A percentile compares a stretch with the other conserved stretches of the same genome.
These are phyloP conservation scores for Sugiyamaella mastotermitis DNA, from an alignment of 805 yeast species.

Conservation along the genomic window DNA sequence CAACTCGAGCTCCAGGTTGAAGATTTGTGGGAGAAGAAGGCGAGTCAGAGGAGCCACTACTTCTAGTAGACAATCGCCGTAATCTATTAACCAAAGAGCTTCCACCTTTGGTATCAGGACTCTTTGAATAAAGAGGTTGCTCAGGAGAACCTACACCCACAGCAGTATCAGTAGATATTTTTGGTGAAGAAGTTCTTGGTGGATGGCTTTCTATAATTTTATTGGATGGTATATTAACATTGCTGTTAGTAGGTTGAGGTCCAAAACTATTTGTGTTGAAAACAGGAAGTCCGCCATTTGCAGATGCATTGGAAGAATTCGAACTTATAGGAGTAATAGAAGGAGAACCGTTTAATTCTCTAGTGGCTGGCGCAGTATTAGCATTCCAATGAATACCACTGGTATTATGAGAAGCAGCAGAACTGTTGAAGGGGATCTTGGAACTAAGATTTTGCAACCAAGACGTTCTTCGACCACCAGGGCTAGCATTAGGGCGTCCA, in stretches of 20 bases:
- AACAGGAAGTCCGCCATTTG: neutral
- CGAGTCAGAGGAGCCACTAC: slow-evolving; percentile 1
- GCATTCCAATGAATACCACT: too few relatives aligned
- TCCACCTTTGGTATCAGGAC: slow-evolving; percentile 3
- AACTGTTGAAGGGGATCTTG: slow-evolving; percentile 8
- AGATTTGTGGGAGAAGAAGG: neutral
- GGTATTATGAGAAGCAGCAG: neutral
- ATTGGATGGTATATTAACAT: slow-evolving; percentile 6
- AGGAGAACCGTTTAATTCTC: too few relatives aligned
- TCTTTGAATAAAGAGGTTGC: slow-evolving; percentile 7
- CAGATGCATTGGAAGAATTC: too few relatives aligned
- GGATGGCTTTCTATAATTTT: slow-evolving; percentile 8
- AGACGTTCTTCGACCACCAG: neutral
- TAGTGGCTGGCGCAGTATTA: too few relatives aligned
- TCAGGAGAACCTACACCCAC: slow-evolving; percentile 2
- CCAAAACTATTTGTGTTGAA: neutral
- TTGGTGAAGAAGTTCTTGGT: slow-evolving; percentile 15
- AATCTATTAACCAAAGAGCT: slow-evolving; percentile 16
- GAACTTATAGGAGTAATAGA: too few relatives aligned
- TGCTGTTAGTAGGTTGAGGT: neutral
- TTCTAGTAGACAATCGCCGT: slow-evolving; percentile 16
- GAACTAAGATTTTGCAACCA: slow-evolving; percentile 9
- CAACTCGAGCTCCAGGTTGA: slow-evolving; percentile 28
- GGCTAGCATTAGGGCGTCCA: too few relatives aligned
- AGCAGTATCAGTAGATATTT: slow-evolving; percentile 13